Base-by-base conservation (phyloP, 352 stramenopile genomes). In the Pythium insidiosum region DNA sequence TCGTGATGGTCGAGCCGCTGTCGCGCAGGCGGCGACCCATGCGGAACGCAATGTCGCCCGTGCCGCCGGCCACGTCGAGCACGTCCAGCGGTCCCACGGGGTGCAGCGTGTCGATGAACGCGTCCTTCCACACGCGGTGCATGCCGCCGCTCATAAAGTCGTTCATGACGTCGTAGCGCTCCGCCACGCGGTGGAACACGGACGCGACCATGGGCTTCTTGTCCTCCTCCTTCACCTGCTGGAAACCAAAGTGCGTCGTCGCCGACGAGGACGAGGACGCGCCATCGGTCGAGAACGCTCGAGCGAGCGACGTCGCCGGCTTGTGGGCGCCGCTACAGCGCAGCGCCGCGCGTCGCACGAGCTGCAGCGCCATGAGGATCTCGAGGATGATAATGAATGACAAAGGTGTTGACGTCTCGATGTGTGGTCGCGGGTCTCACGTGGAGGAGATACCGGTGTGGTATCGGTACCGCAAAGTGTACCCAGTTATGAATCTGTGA, bases 161-260 rank as follows among this genome's bases (percentile, higher is more conserved):
- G 70, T 99, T 99, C 97, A 99, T 99, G 16, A 99, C 68, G 70
- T 99, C 97, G 45, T 94, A 94, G 47, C 76, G 92, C 49, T 97
- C 81, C 12, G 97, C 96, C 16, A 99, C 96, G 59, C 86, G 97
- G 66, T 97, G 94, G 74, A 99, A 99, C 3, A 99, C 97, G 30
- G 74, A 72, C 21, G 88, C 81, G 1, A 99, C 97, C 59, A 97
- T 84, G 4, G 69, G 68, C 65, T 99, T 94, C 73, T 99, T 98
- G 44, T 92, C 87, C 41, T 84, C 69, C 43, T 90, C 77, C 28
- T 70, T 67, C 35, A 98, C 90, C 58, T 97, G 62, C 56, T 88
- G 72, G 61, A 95, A 96, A 39, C 86, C 86, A 53, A 94, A 94
- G 61, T 94, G 82, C 44, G 82, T 94, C 35, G 73, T 94, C 10